Base-by-base conservation (phyloP, 345 rosid species). In the Cardamine chenopodiifolia region DNA sequence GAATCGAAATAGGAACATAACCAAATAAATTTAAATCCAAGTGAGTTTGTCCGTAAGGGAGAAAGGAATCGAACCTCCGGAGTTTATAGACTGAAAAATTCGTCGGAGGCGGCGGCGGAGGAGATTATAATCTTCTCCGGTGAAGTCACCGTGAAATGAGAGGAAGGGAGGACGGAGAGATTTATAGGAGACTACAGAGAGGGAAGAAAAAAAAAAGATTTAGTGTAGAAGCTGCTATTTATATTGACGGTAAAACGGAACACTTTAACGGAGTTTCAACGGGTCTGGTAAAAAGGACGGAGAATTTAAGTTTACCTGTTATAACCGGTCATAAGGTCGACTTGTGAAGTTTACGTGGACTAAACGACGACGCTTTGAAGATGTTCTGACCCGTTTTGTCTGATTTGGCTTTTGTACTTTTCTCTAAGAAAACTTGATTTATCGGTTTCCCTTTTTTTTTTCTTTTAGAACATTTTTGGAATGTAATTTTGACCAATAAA, bases 111-210 rank as follows among this genome's bases (percentile, higher is more conserved):
- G 66, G 3, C 34, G 66, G 50, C 64, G 68, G 82, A 42, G 29
- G 64, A 35, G 65, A 66, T 26, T 37, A 47, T 59, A 18, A 45
- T 17, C 9, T 45, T 45, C 66, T 79, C 84, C 73, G 79, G 79
- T 78, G 59, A 65, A 23, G 40, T 62, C 68, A 67, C 88, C 85
- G 88, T 83, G 28, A 23, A 76, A 56, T 11, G 80, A 71, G 31
- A 58, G 62, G 79, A 62, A 48, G 69, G 63, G 49, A 53, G n/a
- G 20, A 42, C 7, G 28, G 39, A 18, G 44, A 60, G 49, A 77
- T 54, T 62, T 63, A 70, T 45, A 72, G 64, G 50, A 52, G 76
- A 42, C 19, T 40, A 26, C 29, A 54, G 68, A 75, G 57, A 61
- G 23, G 56, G 62, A 74, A 74, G 68, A 44, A 32, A n/a, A 25